Percentiles rank a stretch among this genome's conserved stretches.
phyloP scores from a whole-genome alignment of 371 early-diverging fungal species.

The Fennellomyces sp. region DNA sequence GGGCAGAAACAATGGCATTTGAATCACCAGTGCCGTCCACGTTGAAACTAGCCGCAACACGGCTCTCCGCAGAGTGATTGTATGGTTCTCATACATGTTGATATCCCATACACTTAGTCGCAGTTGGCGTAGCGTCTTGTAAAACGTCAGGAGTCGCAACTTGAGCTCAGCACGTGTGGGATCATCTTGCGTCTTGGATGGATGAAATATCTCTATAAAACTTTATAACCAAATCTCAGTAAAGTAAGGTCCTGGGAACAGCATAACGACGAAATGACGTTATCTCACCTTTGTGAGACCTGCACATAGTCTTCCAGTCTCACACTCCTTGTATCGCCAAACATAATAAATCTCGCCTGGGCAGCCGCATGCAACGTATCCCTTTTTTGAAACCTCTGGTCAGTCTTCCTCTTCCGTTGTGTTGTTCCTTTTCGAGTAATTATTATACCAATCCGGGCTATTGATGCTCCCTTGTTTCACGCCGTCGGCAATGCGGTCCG shows the following conservation, averaged over 20 bases:
- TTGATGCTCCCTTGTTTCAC: conserved; percentile 57
- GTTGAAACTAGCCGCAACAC: conserved; percentile 35
- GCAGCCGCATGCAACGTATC: conserved; percentile 52
- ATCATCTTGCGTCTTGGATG: conserved; percentile 11
- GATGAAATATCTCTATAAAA: conserved; percentile 37
- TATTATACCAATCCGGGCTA: conserved; percentile 54
- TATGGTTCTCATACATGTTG: conserved; percentile 43
- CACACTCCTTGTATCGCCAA: conserved; percentile 46
- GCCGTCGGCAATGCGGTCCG: conserved; percentile 45
- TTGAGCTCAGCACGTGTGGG: conserved; percentile 28
- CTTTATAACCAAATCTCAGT: conserved; percentile 14
- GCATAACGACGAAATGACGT: no score
- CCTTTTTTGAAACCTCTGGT: conserved; percentile 21
- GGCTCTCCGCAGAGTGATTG: conserved; percentile 39
- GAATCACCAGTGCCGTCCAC: conserved; percentile 36
- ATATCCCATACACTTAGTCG: conserved; percentile 49
- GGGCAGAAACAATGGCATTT: conserved; percentile 60
- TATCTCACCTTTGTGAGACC: conserved; percentile 51
- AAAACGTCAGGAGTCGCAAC: conserved; percentile 34
- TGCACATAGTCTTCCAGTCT: conserved; percentile 49
- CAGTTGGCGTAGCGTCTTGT: conserved; percentile 34
- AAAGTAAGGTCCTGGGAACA: no score
- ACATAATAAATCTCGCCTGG: conserved; percentile 45
- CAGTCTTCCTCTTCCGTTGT: background rate
- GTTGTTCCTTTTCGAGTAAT: background rate